Conservation (phyloP, 1,284 basidiomycete genomes). For the Heterobasidion occidentale region DNA sequence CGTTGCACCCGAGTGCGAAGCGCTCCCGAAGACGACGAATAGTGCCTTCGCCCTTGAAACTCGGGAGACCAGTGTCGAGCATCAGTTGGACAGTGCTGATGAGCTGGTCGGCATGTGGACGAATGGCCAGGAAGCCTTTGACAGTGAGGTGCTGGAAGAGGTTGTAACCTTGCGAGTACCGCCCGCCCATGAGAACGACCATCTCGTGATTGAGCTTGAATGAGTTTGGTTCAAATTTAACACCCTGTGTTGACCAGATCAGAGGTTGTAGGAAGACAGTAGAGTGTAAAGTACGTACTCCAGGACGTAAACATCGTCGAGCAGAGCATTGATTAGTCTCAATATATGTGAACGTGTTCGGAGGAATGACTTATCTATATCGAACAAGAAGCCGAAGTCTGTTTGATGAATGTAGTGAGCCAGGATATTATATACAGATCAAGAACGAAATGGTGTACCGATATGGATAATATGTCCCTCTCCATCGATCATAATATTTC, state of each 20-base stretch:
- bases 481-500: constrained; percentile 98
- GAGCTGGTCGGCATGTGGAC: constrained; percentile 87
- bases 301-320: constrained; percentile 28
- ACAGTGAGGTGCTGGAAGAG: constrained; percentile 92
- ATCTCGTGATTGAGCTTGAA: constrained; percentile 99
- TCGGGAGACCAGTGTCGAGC: constrained; percentile 91
- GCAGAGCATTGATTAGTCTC: constrained; percentile 18
- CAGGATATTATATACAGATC: background rate
- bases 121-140: constrained; percentile 93
- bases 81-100: constrained; percentile 87
- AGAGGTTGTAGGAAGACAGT: background rate
- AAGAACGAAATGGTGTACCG: constrained; percentile 42
- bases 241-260: constrained; percentile 35
- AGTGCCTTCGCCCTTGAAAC: constrained; percentile 93
- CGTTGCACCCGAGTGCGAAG: constrained; percentile 78
- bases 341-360: constrained; percentile 4
- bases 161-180: constrained; percentile 87
- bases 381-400: constrained; percentile 99
- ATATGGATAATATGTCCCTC: constrained; percentile 95
- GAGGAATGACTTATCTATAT: constrained; percentile 77
- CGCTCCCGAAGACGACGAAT: constrained; percentile 84
- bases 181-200: constrained; percentile 96
- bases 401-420: background rate
- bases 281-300: constrained; percentile 16
- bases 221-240: constrained; percentile 95